Evolutionary conservation across 2,329 filamentous ascomycete genomes (phyloP), one percentile per base, ranked within the genome.

Genomic region (Paramyrothecium sp.): DNA sequence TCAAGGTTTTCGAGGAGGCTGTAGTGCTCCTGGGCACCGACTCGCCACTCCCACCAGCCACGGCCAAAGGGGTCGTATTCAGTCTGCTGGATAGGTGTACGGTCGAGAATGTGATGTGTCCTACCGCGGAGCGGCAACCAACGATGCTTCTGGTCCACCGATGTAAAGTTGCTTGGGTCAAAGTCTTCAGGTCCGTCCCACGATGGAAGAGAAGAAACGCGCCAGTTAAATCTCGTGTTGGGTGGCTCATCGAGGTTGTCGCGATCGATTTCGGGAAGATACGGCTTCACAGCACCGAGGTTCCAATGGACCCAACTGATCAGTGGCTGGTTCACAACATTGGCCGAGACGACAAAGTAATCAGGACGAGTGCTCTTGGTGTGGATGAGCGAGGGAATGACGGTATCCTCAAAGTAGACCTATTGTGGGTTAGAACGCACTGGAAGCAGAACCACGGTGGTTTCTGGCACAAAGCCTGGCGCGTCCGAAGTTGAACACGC

Each of bases 251-350:
- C 38, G 13, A 44, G 38, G 38, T 63, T 57, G 23, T 51, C 60
- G 16, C 62, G 60, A 38, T 63, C 64, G 16, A 70, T 60, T 52
- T 84, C 82, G 3, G 82, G 81, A 20, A 83, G 73, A 65, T 84
- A 85, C 3, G 82, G 78, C 53, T 79, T 73, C 20, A 83, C 74
- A 19, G 78, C 78, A 5, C 79, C 80, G 10, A 81, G 72, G 56
- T 82, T 82, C 63, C 77, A 79, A 61, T 86, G 83, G 19, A 85
- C 72, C 71, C 80, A 78, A 52, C 77, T 76, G 33, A 84, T 77
- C 12, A 81, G 73, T 16, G 81, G 82, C 52, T 82, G 80, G 59
- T 86, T 86, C 60, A 85, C 71, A 21, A 86, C 73, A 60, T 86
- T 85, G 53, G 81, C 81, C 2, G 81, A 82, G 16, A 85, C 78